Percentiles rank a stretch among this genome's conserved stretches.
These are phyloP conservation scores for Guadua angustifolia DNA, from an alignment of 176 grass and related monocot species.

Conservation along the genomic window DNA sequence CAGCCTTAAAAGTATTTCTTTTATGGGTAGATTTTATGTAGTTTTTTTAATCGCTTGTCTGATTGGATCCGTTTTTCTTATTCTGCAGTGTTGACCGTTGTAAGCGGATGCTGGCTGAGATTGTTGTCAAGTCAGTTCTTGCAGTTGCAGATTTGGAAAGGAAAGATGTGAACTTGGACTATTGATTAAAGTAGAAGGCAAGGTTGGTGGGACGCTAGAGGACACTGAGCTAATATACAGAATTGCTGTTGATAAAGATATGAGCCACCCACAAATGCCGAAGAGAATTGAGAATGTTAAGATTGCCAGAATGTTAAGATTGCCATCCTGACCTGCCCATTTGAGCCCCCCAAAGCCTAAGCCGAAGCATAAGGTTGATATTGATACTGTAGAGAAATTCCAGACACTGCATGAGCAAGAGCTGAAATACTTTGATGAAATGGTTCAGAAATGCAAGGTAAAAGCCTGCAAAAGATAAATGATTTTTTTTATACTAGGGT, in stretches of 20 bases:
- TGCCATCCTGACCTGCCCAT: slow-evolving; percentile 89
- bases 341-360: slow-evolving; percentile 97
- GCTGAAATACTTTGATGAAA: slow-evolving; percentile 89
- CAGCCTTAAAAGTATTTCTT: background rate
- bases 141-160: slow-evolving; percentile 91
- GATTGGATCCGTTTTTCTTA: slow-evolving; percentile 17
- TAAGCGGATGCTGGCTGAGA: slow-evolving; percentile 71
- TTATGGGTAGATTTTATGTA: background rate
- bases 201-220: slow-evolving; percentile 87
- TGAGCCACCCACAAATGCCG: slow-evolving; percentile 96
- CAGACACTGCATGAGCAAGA: slow-evolving; percentile 74
- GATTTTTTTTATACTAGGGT: background rate
- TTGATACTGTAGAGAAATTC: slow-evolving; percentile 92
- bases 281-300: slow-evolving; percentile 90
- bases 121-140: slow-evolving; percentile 89
- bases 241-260: slow-evolving; percentile 87
- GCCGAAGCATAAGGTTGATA: slow-evolving; percentile 98
- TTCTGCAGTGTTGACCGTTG: slow-evolving; percentile 74
- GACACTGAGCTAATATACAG: slow-evolving; percentile 87
- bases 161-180: slow-evolving; percentile 93
- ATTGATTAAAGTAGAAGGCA: slow-evolving; percentile 96
- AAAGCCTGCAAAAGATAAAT: background rate
- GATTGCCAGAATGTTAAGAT: slow-evolving; percentile 88
- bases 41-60: slow-evolving; percentile 13
- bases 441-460: slow-evolving; percentile 98